Evolutionary conservation across 805 yeast species (phyloP).

Genomic region (Candida arabinofermentans): DNA sequence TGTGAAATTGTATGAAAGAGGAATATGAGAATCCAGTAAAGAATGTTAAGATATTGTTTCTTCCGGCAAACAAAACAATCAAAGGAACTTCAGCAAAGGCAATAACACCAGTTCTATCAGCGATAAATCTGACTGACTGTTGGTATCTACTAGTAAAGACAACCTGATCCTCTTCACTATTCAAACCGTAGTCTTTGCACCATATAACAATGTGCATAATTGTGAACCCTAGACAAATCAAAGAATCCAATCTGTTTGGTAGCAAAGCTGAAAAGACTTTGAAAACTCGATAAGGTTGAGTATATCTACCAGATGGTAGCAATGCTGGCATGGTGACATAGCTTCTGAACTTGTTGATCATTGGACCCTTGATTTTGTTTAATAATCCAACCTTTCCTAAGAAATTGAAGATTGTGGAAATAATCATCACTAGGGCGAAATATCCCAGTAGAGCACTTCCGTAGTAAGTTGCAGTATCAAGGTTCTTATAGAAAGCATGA

Average conservation of each 20-base stretch:
- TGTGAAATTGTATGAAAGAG: slow-evolving; percentile 54
- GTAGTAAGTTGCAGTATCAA: slow-evolving; percentile 29
- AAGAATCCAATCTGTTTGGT: slow-evolving; percentile 33
- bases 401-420: slow-evolving; percentile 33
- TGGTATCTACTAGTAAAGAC: slow-evolving; percentile 32
- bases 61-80: slow-evolving; percentile 44
- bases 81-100: slow-evolving; percentile 39
- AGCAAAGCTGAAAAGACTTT: slow-evolving; percentile 16
- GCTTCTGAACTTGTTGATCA: slow-evolving; percentile 32
- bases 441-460: slow-evolving; percentile 35
- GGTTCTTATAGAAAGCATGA: slow-evolving; percentile 15
- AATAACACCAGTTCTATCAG: slow-evolving; percentile 37
- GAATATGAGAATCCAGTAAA: slow-evolving; percentile 41
- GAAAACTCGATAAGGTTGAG: slow-evolving; percentile 13
- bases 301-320: slow-evolving; percentile 19
- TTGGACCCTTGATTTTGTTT: slow-evolving; percentile 30
- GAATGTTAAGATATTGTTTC: slow-evolving; percentile 41
- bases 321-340: slow-evolving; percentile 39
- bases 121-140: slow-evolving; percentile 27
- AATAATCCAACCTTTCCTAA: slow-evolving; percentile 24
- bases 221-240: slow-evolving; percentile 25
- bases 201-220: slow-evolving; percentile 23
- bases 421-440: slow-evolving; percentile 37
- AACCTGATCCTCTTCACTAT: slow-evolving; percentile 4
- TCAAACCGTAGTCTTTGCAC: slow-evolving; percentile 14